Evolutionary conservation across 169 alveolate genomes (phyloP), one percentile per base, ranked within the genome.

Genomic region (Plasmodium malariae): DNA sequence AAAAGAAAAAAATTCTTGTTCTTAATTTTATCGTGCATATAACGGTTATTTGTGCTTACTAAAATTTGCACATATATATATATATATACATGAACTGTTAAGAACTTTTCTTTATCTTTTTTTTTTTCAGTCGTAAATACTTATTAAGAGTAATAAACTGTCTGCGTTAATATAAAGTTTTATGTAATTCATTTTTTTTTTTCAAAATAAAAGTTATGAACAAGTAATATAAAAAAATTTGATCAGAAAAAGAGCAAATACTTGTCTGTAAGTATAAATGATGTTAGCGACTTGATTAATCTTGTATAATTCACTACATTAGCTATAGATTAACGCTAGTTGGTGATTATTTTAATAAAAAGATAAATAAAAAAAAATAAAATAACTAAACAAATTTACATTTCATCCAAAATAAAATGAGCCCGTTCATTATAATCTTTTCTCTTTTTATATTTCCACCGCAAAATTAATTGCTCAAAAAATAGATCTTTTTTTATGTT

Each of bases 151-250:
- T 28, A 26, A 45, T 45, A 68, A 54, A 45, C 32, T 30, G 69
- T 45, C 67, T 74, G 88, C 55, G 72, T 14, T 59, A 12, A 67
- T 34, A 45, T 63, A 57, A 19, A 24, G n/a, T 51, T 76, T 45
- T 36, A 73, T 36, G 24, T 68, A 62, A 51, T 32, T 30, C 32
- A 12, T 55, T 73, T 28, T 74, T 60, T 43, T 63, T 49, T 78
- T 78, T 78, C 51, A 40, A n/a, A 21, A 30, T 60, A 76, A 76
- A 59, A 60, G 28, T 37, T 60, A 76, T 76, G 88, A 76, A 76
- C 88, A 76, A 32, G 37, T 14, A 60, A 76, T 28, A 48, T 60
- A 62, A 24, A 45, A 45, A 45, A 45, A 30, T 30, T 11, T 30
- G 51, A 54, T 30, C 34, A 32, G 54, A 73, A 69, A 34, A 70